phyloP scores from a whole-genome alignment of 208 protist genomes.

The Trypanosoma rangeli region DNA sequence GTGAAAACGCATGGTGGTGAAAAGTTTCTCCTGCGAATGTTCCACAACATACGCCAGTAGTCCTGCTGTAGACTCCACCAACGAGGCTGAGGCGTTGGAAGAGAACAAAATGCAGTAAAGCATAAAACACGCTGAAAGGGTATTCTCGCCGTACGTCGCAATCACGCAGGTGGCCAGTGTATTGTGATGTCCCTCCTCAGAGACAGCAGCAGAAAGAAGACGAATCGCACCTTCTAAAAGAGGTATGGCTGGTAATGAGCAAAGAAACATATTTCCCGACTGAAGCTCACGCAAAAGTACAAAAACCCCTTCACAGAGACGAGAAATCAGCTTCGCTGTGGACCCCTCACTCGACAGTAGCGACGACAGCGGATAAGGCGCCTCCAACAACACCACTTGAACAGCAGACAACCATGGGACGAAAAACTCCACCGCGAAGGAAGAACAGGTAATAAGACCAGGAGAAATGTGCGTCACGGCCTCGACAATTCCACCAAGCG shows the following conservation, averaged over 20 bases:
- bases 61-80: conserved; percentile 24
- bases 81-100: not conserved
- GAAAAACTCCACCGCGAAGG: conserved; percentile 19
- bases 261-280: conserved; percentile 26
- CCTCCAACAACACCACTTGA: not conserved
- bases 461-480: conserved; percentile 10
- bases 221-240: conserved; percentile 14
- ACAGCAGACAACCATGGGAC: conserved; percentile 21
- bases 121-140: conserved; percentile 29
- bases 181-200: conserved; percentile 8
- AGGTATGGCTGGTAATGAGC: not conserved
- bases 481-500: not conserved
- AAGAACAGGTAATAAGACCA: conserved; percentile 15
- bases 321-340: conserved; percentile 16
- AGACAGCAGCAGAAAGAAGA: conserved; percentile 20
- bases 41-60: conserved; percentile 25
- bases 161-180: conserved; percentile 28
- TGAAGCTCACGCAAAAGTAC: conserved; percentile 26
- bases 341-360: conserved; percentile 4
- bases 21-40: conserved; percentile 26
- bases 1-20: conserved; percentile 31
- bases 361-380: not conserved
- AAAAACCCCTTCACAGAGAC: conserved; percentile 28
- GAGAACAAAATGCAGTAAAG: conserved; percentile 27
- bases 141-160: conserved; percentile 13